Conservation (phyloP, 2,329 filamentous ascomycete genomes). For the Xylariomycetidae sp. region DNA sequence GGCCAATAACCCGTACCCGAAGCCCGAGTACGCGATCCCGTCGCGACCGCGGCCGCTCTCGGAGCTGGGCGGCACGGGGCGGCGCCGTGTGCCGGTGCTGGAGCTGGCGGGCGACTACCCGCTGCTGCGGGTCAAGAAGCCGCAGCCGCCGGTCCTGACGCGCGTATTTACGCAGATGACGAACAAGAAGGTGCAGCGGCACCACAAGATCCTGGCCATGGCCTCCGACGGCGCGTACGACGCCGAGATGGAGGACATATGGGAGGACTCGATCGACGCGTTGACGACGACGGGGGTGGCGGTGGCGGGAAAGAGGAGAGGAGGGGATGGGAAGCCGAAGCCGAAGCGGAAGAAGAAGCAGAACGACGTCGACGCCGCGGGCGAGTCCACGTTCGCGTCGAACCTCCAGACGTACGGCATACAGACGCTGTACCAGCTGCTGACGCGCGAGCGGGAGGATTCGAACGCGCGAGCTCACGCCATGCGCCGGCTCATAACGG, state of each 20-base stretch:
- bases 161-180: slow-evolving; percentile 52
- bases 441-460: slow-evolving; percentile 17
- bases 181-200: slow-evolving; percentile 35
- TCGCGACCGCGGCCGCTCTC: slow-evolving; percentile 43
- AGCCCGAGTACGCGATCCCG: slow-evolving; percentile 40
- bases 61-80: slow-evolving; percentile 40
- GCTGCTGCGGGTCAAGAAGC: slow-evolving; percentile 63
- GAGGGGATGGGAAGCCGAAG: slow-evolving; percentile 1
- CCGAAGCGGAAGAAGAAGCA: background rate
- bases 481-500: slow-evolving; percentile 20
- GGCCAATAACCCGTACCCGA: slow-evolving; percentile 29
- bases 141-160: slow-evolving; percentile 57
- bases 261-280: slow-evolving; percentile 27
- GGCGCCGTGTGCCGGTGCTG: slow-evolving; percentile 55
- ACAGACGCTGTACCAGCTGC: background rate
- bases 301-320: too few relatives aligned
- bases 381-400: slow-evolving; percentile 6
- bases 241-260: slow-evolving; percentile 35
- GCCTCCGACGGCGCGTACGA: slow-evolving; percentile 25
- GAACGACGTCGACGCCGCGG: too few relatives aligned
- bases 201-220: slow-evolving; percentile 29
- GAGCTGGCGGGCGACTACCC: slow-evolving; percentile 52
- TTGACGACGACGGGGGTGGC: too few relatives aligned
- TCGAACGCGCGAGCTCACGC: slow-evolving; percentile 24
- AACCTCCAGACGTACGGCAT: slow-evolving; percentile 11